Evolutionary conservation across 176 grass and related monocot genomes (phyloP), one percentile per base, ranked within the genome.

Genomic region (Neostapfia colusana): DNA sequence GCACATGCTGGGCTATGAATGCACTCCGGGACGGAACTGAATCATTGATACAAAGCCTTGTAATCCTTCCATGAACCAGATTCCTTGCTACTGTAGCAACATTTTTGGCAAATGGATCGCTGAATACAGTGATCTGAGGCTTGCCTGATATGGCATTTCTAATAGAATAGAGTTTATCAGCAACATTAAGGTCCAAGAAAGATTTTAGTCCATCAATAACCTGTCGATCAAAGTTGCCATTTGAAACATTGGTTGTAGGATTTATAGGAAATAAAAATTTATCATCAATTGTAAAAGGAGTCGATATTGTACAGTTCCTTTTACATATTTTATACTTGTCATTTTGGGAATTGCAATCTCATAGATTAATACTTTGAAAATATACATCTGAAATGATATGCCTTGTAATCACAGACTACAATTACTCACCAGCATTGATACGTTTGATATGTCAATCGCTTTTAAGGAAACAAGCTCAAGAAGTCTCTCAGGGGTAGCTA

Each of bases 401-500:
- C 31, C n/a, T 67, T 10, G 58, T 43, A 6, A 75, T 56, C 27
- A 34, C 63, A 21, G 21, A 49, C 21, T 5, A 59, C n/a, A 57
- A 60, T 74, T 79, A 48, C 87, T 86, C 78, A 94, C 95, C 89
- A 94, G 44, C 84, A 98, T 81, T 50, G 89, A 98, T 74, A 92
- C 79, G 50, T 34, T 59, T n/a, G 91, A 98, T 55, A 92, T 94
- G 73, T 92, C 91, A 59, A 94, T 79, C 4, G 89, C 87, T 63
- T 80, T 88, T 49, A 94, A 45, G 2, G 80, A 83, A 34, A 92
- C 51, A 67, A 98, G 85, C 45, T 94, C 91, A 86, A 92, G 89
- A 81, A 92, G 85, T 69, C 95, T 88, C 40, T 83, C 91, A 10
- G 89, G 95, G 95, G 7, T 91, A 86, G 95, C 88, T 77, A 98